Evolutionary conservation across 768 basidiomycete genomes (phyloP).

Genomic region (Piloderma croceum): DNA sequence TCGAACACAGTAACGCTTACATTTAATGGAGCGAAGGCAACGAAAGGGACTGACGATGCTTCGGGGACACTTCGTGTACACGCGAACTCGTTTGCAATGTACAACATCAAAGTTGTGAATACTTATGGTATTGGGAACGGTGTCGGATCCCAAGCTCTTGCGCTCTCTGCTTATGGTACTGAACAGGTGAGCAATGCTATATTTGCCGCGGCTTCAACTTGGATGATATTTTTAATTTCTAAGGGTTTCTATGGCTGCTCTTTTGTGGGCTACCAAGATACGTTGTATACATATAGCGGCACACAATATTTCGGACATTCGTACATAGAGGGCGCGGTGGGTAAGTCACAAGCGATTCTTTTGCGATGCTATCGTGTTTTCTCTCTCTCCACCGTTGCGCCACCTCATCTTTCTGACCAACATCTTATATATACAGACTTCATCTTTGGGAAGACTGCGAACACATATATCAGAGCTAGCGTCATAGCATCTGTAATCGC

Average conservation of each 20-base stretch:
- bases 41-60: constrained; percentile 41
- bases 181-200: no score
- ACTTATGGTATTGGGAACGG: constrained; percentile 16
- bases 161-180: constrained; percentile 45
- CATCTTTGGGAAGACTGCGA: constrained; percentile 47
- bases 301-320: constrained; percentile 39
- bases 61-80: constrained; percentile 45
- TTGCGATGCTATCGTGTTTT: no score
- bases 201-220: no score
- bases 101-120: constrained; percentile 47
- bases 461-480: constrained; percentile 47
- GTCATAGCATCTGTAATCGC: constrained; percentile 42
- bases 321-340: constrained; percentile 50
- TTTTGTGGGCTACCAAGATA: constrained; percentile 46
- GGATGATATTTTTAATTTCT: no score
- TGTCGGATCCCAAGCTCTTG: constrained; percentile 44
- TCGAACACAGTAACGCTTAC: constrained; percentile 14
- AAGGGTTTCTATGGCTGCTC: constrained; percentile 42
- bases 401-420: constrained; percentile 27
- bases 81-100: constrained; percentile 34
- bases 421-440: constrained; percentile 46
- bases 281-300: constrained; percentile 40
- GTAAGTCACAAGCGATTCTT: no score
- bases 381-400: not conserved
- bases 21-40: constrained; percentile 10